Evolutionary conservation across 139 green algal genomes (phyloP), one percentile per base, ranked within the genome.

Genomic region (Asterochloris sp.): DNA sequence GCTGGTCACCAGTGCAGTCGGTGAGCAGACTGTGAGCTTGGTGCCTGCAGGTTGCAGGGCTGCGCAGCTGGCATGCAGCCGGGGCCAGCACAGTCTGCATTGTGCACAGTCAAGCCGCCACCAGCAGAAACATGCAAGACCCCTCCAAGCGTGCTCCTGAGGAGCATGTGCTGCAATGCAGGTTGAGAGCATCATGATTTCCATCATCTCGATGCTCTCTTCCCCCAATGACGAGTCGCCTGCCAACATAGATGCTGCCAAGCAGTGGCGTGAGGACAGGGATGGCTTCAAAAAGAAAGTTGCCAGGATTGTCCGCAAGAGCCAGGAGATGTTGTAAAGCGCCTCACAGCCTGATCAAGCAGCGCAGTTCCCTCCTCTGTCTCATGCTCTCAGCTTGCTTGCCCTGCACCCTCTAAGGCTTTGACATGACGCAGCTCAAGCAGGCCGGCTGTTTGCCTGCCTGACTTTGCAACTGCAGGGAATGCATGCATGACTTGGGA

Each of bases 141-240:
- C 19, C 21, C 19, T 10, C 21, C 66, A 71, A 10, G 21, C 19
- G 2, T 71, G 21, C 66, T 71, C 66, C 17, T 71, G 66, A 21
- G 38, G 62, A 64, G 74, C 29, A 67, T 13, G 29, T 38, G 19
- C 6, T 21, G 29, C 24, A 38, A 6, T 14, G 24, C 90, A 98
- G 95, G 96, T 99, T 28, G 97, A 99, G 89, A 98, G 93, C 12
- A 99, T 99, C 79, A 94, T 99, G 89, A 90, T 99, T 61, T 97
- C 91, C 60, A 99, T 99, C 89, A 99, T 99, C 73, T 96, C 91
- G 74, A 99, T 99, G 96, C 91, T 99, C 24, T 98, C 95, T 2
- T 97, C 92, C 6, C 97, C 97, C 27, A 99, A 99, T 85, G 97
- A 99, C 80, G 97, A 99, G 88, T 98, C 93, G 2, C 96, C 97